These are phyloP conservation scores for Chrysoporthe deuterocubensis DNA, from an alignment of 2,329 filamentous ascomycete genomes.

Conservation along the genomic window DNA sequence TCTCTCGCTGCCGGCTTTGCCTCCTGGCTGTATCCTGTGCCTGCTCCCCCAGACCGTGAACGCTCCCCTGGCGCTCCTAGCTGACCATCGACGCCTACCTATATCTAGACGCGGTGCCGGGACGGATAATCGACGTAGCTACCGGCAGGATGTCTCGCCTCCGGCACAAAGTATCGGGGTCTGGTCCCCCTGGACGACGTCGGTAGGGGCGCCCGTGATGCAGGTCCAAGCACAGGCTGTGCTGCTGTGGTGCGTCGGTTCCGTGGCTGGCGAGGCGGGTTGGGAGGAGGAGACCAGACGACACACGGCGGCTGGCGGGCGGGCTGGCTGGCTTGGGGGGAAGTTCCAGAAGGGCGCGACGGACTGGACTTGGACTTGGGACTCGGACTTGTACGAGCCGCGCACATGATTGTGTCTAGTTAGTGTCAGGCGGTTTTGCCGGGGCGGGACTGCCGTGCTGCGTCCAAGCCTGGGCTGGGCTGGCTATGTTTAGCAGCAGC, in stretches of 20 bases:
- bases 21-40: not conserved
- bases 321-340: not conserved
- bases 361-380: no score
- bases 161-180: not conserved
- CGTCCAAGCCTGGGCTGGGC: not conserved
- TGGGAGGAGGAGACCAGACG: not conserved
- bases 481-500: not conserved
- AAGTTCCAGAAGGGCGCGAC: not conserved
- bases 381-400: not conserved
- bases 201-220: not conserved
- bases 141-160: not conserved
- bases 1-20: not conserved
- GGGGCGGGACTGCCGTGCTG: no score
- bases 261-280: not conserved
- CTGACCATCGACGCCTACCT: conserved; percentile 1
- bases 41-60: conserved; percentile 5
- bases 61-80: not conserved
- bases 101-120: not conserved
- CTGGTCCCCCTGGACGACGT: not conserved
- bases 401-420: conserved; percentile 1
- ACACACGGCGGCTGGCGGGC: no score
- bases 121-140: not conserved
- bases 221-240: not conserved
- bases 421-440: not conserved
- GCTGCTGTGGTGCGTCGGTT: not conserved